A percentile compares a stretch with the other conserved stretches of the same genome.
phyloP scores from a whole-genome alignment of 768 basidiomycete species.

The Suillus sp. region DNA sequence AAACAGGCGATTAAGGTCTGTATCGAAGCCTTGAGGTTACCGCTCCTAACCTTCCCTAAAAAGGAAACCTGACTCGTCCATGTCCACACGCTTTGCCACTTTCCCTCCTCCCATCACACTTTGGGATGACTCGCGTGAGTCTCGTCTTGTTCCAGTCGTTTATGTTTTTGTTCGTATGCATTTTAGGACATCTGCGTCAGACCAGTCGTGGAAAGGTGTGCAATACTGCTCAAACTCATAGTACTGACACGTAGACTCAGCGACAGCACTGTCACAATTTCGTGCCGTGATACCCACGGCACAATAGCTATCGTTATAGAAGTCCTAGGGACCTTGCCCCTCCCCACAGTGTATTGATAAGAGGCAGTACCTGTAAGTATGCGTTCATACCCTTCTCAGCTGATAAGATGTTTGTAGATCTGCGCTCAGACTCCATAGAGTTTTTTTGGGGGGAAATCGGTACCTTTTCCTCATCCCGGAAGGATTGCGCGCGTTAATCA shows the following conservation, averaged over 20 bases:
- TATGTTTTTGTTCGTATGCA: background rate
- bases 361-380: background rate
- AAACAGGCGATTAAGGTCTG: constrained; percentile 26
- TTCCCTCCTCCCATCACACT: background rate
- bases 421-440: background rate
- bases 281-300: background rate
- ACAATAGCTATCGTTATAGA: too few species aligned
- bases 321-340: too few species aligned
- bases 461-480: background rate
- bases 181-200: too few species aligned
- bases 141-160: background rate
- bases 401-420: background rate
- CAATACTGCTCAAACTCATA: background rate
- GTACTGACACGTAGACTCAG: background rate
- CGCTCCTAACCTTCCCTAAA: constrained; percentile 20
- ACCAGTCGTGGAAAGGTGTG: background rate
- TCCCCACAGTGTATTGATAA: background rate
- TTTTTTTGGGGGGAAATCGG: background rate
- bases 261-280: background rate
- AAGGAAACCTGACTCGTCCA: constrained; percentile 29
- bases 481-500: background rate
- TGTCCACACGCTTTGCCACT: constrained; percentile 11
- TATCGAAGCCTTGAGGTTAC: constrained; percentile 17
- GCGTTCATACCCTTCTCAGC: background rate
- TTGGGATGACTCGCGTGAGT: background rate